Conservation (phyloP, 768 basidiomycete species). For the Mycena leptocephala region DNA sequence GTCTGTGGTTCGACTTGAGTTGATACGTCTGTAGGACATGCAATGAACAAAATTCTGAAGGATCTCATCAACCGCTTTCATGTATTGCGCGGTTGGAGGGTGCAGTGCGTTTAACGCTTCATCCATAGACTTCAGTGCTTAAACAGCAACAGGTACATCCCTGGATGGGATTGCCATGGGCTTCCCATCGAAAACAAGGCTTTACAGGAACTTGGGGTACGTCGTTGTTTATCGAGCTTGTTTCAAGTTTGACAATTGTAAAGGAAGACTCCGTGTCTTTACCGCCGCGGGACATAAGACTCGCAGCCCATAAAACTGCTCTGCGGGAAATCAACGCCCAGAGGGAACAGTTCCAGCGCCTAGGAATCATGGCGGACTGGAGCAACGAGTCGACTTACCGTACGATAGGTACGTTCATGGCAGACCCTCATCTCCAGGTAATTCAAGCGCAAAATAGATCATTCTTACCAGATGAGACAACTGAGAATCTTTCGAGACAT, state of each 20-base stretch:
- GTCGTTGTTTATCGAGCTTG: slow-evolving; percentile 35
- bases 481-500: slow-evolving; percentile 88
- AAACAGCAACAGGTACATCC: slow-evolving; percentile 77
- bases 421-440: neutral
- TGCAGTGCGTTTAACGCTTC: slow-evolving; percentile 73
- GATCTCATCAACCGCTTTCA: slow-evolving; percentile 96
- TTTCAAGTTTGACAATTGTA: slow-evolving; percentile 6
- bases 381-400: slow-evolving; percentile 79
- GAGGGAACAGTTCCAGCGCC: slow-evolving; percentile 82
- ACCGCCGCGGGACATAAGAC: slow-evolving; percentile 75
- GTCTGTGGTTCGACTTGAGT: neutral
- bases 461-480: slow-evolving; percentile 91
- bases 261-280: slow-evolving; percentile 67
- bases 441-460: slow-evolving; percentile 66
- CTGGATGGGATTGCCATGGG: slow-evolving; percentile 99
- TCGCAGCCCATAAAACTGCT: slow-evolving; percentile 82
- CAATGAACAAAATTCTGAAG: slow-evolving; percentile 96
- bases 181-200: slow-evolving; percentile 98
- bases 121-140: neutral
- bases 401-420: slow-evolving; percentile 77
- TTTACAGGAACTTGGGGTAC: slow-evolving; percentile 80
- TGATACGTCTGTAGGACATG: slow-evolving; percentile 78
- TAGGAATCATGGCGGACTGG: slow-evolving; percentile 97
- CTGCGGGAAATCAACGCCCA: slow-evolving; percentile 82
- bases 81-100: slow-evolving; percentile 80